Conservation (phyloP, 2,329 filamentous ascomycete species). For the Daldinia eschscholtzii region DNA sequence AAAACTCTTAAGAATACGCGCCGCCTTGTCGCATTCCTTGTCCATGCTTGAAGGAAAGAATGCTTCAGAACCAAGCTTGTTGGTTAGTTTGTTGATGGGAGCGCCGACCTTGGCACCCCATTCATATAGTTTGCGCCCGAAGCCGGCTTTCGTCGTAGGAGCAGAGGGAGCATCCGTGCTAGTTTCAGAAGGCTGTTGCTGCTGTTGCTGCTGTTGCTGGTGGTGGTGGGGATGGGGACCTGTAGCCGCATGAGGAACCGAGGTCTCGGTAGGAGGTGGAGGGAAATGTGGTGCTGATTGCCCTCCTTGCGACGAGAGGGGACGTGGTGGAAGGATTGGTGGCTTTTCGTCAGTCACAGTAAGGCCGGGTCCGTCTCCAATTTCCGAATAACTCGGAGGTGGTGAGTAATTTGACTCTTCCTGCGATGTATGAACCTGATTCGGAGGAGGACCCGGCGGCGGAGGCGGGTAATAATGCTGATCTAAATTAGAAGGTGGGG, state of each 20-base stretch:
- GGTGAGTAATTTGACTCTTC: neutral
- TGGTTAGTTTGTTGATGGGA: conserved; percentile 84
- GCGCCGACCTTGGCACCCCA: conserved; percentile 65
- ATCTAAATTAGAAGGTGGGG: conserved; percentile 27
- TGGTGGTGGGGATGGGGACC: conserved; percentile 9
- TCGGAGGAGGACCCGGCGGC: conserved; percentile 28
- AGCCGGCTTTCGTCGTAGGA: conserved; percentile 30
- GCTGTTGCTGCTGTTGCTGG: conserved; percentile 10
- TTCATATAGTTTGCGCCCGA: conserved; percentile 42
- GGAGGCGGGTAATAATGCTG: conserved; percentile 39
- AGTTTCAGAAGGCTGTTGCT: conserved; percentile 8
- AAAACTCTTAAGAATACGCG: conserved; percentile 84
- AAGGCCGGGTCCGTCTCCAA: conserved; percentile 24
- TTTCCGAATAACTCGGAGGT: conserved; percentile 41
- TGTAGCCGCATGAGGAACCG: conserved; percentile 1
- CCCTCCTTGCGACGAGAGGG: conserved; percentile 24
- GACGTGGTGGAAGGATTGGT: conserved; percentile 40
- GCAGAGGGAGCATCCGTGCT: conserved; percentile 6
- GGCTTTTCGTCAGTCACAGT: conserved; percentile 34
- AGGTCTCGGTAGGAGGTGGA: conserved; percentile 25
- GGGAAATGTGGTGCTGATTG: conserved; percentile 32
- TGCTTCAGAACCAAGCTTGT: conserved; percentile 84
- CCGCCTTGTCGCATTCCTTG: conserved; percentile 91
- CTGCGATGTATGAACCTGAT: neutral
- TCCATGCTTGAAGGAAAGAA: conserved; percentile 90